These are phyloP conservation scores for Phlebiopsis gigantea DNA, from an alignment of 768 basidiomycete genomes.

Conservation along the genomic window DNA sequence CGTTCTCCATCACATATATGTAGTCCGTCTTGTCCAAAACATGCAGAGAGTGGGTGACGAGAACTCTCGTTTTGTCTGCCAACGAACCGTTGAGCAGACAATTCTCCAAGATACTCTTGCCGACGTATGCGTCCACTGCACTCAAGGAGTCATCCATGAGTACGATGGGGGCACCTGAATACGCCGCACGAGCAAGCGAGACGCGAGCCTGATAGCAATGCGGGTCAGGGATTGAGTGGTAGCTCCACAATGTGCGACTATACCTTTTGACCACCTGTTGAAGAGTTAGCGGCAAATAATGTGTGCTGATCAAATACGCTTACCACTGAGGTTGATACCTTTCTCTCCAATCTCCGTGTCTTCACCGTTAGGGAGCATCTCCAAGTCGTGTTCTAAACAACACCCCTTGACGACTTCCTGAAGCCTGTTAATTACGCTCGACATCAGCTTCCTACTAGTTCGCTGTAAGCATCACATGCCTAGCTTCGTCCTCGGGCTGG, in stretches of 20 bases:
- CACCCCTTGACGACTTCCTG: slow-evolving; percentile 57
- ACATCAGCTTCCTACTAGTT: slow-evolving; percentile 18
- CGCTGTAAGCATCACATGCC: slow-evolving; percentile 25
- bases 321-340: slow-evolving; percentile 64
- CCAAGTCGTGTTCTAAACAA: slow-evolving; percentile 64
- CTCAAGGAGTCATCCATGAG: slow-evolving; percentile 80
- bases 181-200: slow-evolving; percentile 72
- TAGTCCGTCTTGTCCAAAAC: slow-evolving; percentile 56
- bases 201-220: slow-evolving; percentile 53
- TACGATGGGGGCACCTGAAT: slow-evolving; percentile 66
- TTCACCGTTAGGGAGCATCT: slow-evolving; percentile 66
- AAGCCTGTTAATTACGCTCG: slow-evolving; percentile 35
- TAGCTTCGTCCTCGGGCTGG: slow-evolving; percentile 52
- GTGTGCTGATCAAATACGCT: slow-evolving; percentile 6
- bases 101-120: slow-evolving; percentile 57
- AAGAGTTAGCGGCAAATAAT: neutral
- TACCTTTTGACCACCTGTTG: slow-evolving; percentile 31
- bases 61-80: slow-evolving; percentile 47
- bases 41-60: slow-evolving; percentile 58
- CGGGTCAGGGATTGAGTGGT: neutral
- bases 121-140: slow-evolving; percentile 76
- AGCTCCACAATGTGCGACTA: neutral
- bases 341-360: slow-evolving; percentile 72
- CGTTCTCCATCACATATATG: slow-evolving; percentile 59
- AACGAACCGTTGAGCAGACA: slow-evolving; percentile 53